Base-by-base conservation (phyloP, 2,329 filamentous ascomycete species). In the Metarhizium sp. region DNA sequence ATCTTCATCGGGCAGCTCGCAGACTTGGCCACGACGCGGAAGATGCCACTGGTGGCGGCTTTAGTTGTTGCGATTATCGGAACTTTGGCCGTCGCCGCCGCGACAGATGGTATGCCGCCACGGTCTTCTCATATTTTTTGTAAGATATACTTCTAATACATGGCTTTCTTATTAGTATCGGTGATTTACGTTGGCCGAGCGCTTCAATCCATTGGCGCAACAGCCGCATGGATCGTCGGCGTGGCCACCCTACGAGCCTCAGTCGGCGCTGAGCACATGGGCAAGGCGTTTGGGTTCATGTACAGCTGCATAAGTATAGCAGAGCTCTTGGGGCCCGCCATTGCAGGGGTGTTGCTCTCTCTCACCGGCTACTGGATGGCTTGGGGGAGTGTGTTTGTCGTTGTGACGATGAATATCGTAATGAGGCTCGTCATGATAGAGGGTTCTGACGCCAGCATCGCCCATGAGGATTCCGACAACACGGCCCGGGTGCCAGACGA, bases 1-100 rank as follows among this genome's bases (percentile, higher is more conserved):
- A 16, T 52, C 36, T 52, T 52, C 50, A 52, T 52, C 50, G 50
- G 50, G 11, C 50, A 52, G 18, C 16, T 52, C 2, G 50, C 50
- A 6, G 50, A 52, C 30, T 42, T 52, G 14, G 18, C 25, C 50
- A 52, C 40, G 36, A 29, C 50, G 10, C 50, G 50, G n/a, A 38
- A 40, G 34, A 52, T 40, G 38, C 38, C 50, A n/a, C 36, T 52
- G 7, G 43, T 52, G 18, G 16, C 43, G 20, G 50, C 32, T 3
- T 30, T 52, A 10, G 16, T 11, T 14, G 10, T 52, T 42, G 50
- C 50, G 0, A 25, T 52, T 18, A 6, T 11, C 10, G 38, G 38
- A 40, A 40, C 38, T 11, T 11, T 40, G 11, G 11, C 14, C 14
- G 38, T 40, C 13, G 38, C 38, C 13, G 38, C 38, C 1, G 38